These are phyloP conservation scores for Mesembryanthemum crystallinum DNA, from an alignment of 148 eudicot species.

Conservation along the genomic window DNA sequence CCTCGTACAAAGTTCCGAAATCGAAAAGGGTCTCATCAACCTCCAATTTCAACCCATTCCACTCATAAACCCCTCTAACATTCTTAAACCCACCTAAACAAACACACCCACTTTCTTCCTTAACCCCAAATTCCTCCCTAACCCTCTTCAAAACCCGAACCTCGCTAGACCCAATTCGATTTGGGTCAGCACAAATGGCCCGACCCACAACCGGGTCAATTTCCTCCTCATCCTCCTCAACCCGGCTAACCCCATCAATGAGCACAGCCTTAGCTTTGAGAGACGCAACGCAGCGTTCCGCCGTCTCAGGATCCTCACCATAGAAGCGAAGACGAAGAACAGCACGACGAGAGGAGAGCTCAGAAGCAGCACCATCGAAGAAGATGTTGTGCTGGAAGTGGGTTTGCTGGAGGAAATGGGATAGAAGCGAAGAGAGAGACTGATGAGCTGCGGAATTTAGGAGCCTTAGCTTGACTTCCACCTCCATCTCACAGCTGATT, in stretches of 20 bases:
- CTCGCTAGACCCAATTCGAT: constrained; percentile 36
- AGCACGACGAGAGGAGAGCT: constrained; percentile 64
- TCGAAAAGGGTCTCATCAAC: constrained; percentile 74
- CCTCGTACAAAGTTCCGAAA: constrained; percentile 75
- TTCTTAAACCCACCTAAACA: constrained; percentile 81
- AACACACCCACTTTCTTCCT: constrained; percentile 44
- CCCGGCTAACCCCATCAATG: constrained; percentile 68
- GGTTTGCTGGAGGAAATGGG: constrained; percentile 46
- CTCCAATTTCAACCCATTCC: constrained; percentile 74
- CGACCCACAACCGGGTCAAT: constrained; percentile 51
- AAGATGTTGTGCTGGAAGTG: constrained; percentile 73
- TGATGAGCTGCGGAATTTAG: constrained; percentile 46
- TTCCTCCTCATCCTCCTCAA: constrained; percentile 85
- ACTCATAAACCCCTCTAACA: constrained; percentile 74
- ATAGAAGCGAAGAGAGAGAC: constrained; percentile 45
- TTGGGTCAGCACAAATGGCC: constrained; percentile 47
- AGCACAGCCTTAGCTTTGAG: constrained; percentile 68
- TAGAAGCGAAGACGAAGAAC: constrained; percentile 78
- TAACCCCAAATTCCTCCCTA: constrained; percentile 59
- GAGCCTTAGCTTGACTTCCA: constrained; percentile 79
- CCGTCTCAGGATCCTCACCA: constrained; percentile 41
- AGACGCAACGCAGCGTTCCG: constrained; percentile 54
- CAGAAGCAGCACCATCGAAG: constrained; percentile 61
- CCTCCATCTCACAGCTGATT: constrained; percentile 46
- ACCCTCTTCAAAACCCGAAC: constrained; percentile 66